A percentile compares a stretch with the other conserved stretches of the same genome.
These are phyloP conservation scores for Lecanoromycetidae sp. DNA, from an alignment of 2,329 filamentous ascomycete species.

Conservation along the genomic window DNA sequence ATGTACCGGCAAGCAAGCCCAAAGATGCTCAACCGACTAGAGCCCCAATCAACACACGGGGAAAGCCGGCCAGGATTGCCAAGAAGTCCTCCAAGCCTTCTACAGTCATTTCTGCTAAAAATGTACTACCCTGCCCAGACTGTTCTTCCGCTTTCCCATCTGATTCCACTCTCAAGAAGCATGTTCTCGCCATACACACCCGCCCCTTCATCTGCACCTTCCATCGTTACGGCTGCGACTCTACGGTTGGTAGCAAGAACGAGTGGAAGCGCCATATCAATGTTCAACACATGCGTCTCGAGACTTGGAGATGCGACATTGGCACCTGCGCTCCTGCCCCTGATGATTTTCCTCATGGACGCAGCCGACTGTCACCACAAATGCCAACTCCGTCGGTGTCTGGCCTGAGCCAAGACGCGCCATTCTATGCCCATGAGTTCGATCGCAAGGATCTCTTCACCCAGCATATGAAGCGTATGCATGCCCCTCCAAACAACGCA, in stretches of 20 bases:
- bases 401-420: conserved; percentile 12
- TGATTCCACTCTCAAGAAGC: conserved; percentile 34
- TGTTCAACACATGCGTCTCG: conserved; percentile 64
- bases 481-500: conserved; percentile 45
- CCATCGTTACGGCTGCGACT: conserved; percentile 59
- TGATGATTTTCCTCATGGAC: not conserved
- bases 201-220: conserved; percentile 68
- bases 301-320: conserved; percentile 64
- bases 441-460: conserved; percentile 88
- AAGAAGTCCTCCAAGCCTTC: not conserved
- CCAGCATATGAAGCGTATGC: conserved; percentile 80
- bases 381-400: conserved; percentile 20
- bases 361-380: conserved; percentile 22
- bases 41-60: too few relatives aligned
- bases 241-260: conserved; percentile 69
- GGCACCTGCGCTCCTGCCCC: conserved; percentile 36
- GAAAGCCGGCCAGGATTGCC: not conserved
- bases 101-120: not conserved
- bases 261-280: conserved; percentile 88
- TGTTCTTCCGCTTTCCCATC: conserved; percentile 37
- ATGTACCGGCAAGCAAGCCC: not conserved
- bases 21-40: too few relatives aligned
- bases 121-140: conserved; percentile 24
- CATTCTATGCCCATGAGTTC: conserved; percentile 48
- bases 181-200: conserved; percentile 49